Percentiles rank a stretch among this genome's conserved stretches.
phyloP scores from a whole-genome alignment of 768 basidiomycete species.

The Amanita muscaria region DNA sequence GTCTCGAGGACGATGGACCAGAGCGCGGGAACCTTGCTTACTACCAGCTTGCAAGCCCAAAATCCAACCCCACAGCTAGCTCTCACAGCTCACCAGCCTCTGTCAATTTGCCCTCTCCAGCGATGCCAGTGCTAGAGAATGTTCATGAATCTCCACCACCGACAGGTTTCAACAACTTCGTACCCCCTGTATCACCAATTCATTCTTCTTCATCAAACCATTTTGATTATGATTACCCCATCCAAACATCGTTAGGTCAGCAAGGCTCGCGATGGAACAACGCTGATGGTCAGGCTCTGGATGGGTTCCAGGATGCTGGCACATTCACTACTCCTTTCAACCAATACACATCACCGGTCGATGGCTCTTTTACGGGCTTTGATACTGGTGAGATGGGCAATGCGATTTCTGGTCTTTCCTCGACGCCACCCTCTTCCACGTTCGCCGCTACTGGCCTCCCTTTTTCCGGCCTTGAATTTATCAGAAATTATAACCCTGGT shows the following conservation, averaged over 20 bases:
- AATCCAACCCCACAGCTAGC: slow-evolving; percentile 37
- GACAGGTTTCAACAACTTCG: slow-evolving; percentile 35
- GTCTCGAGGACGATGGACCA: slow-evolving; percentile 53
- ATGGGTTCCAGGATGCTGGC: slow-evolving; percentile 37
- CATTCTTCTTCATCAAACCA: slow-evolving; percentile 44
- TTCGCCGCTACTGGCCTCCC: slow-evolving; percentile 72
- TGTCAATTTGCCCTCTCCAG: slow-evolving; percentile 61
- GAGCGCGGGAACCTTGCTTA: slow-evolving; percentile 35
- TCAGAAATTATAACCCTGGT: slow-evolving; percentile 64
- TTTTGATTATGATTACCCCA: slow-evolving; percentile 48
- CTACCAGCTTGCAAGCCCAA: slow-evolving; percentile 51
- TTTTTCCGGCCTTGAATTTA: slow-evolving; percentile 76
- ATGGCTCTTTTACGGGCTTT: slow-evolving; percentile 32
- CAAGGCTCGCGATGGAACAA: slow-evolving; percentile 38
- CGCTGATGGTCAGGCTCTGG: slow-evolving; percentile 29
- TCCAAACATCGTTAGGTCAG: slow-evolving; percentile 31
- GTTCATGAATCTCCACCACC: slow-evolving; percentile 47
- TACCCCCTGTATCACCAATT: slow-evolving; percentile 42
- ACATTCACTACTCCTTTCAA: slow-evolving; percentile 39
- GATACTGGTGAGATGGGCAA: slow-evolving; percentile 30
- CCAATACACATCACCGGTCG: slow-evolving; percentile 29
- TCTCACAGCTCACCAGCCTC: slow-evolving; percentile 73
- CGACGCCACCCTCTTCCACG: slow-evolving; percentile 50
- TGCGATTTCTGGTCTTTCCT: slow-evolving; percentile 36
- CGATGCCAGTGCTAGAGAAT: slow-evolving; percentile 42